Evolutionary conservation across 441 rosid genomes (phyloP).

Genomic region (Pelargonium citronellum): DNA sequence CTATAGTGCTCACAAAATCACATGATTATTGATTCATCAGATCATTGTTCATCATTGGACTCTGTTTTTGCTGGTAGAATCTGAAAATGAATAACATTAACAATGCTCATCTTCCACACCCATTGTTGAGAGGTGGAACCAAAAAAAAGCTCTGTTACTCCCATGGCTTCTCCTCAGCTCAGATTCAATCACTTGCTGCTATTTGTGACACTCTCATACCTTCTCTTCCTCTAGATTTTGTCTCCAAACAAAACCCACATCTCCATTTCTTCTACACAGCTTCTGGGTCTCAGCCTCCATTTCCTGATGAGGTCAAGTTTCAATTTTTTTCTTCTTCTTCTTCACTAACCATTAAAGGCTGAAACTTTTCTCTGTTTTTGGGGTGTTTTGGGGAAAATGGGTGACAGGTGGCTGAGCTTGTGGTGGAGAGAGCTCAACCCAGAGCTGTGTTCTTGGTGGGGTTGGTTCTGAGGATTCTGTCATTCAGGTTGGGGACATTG

Average conservation of each 20-base stretch:
- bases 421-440: conserved; percentile 12
- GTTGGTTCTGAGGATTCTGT: conserved; percentile 16
- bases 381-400: neutral
- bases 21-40: too few relatives aligned
- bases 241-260: neutral
- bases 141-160: neutral
- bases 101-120: neutral
- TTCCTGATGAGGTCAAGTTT: conserved; percentile 4
- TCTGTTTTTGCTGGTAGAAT: too few relatives aligned
- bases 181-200: conserved; percentile 2
- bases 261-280: neutral
- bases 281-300: neutral
- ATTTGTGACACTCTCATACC: conserved; percentile 4
- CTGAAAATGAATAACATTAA: too few relatives aligned
- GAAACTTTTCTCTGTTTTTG: neutral
- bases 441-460: conserved; percentile 15
- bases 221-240: neutral
- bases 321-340: neutral
- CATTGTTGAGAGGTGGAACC: conserved; percentile 7
- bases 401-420: conserved; percentile 20
- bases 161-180: neutral
- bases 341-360: neutral
- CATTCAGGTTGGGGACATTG: conserved; percentile 21
- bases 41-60: too few relatives aligned
- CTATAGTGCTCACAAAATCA: too few relatives aligned